Evolutionary conservation across 148 eudicot genomes (phyloP).

Genomic region (Tetragonia tetragonoides): DNA sequence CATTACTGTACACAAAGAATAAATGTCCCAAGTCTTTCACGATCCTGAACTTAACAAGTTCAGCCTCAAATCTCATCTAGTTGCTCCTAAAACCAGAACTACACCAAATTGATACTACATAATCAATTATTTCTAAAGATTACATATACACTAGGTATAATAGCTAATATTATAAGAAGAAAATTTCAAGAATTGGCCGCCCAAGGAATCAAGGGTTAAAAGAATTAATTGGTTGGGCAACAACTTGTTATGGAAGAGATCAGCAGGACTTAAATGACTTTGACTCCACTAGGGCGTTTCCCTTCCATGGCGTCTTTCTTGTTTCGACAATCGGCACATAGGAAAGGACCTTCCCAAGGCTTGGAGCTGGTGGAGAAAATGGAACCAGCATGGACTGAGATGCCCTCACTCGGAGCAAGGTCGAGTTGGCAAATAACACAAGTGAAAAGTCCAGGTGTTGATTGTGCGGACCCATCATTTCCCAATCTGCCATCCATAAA

Average conservation of each 20-base stretch:
- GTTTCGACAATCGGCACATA: constrained; percentile 65
- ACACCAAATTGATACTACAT: background rate
- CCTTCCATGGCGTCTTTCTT: constrained; percentile 99
- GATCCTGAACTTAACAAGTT: background rate
- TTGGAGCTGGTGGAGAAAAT: constrained; percentile 76
- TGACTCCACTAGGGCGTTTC: constrained; percentile 81
- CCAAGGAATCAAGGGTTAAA: constrained; percentile 26
- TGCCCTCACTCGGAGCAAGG: constrained; percentile 74
- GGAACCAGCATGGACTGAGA: constrained; percentile 89
- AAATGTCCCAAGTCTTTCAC: background rate
- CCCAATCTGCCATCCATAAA: constrained; percentile 54
- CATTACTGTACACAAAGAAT: constrained; percentile 9
- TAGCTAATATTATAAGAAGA: constrained; percentile 1
- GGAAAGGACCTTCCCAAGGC: constrained; percentile 96
- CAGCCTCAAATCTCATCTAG: constrained; percentile 8
- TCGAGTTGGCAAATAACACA: constrained; percentile 81
- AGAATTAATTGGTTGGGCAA: constrained; percentile 13
- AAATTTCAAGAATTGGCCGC: constrained; percentile 5
- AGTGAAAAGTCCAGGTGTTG: constrained; percentile 50
- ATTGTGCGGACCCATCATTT: constrained; percentile 44
- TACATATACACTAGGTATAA: constrained; percentile 18
- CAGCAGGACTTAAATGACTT: constrained; percentile 32
- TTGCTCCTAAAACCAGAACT: constrained; percentile 9
- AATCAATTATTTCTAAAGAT: constrained; percentile 1
- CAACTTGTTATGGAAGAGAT: background rate